Evolutionary conservation across 2,329 filamentous ascomycete species (phyloP).

Genomic region (Fusarium caatingaense): DNA sequence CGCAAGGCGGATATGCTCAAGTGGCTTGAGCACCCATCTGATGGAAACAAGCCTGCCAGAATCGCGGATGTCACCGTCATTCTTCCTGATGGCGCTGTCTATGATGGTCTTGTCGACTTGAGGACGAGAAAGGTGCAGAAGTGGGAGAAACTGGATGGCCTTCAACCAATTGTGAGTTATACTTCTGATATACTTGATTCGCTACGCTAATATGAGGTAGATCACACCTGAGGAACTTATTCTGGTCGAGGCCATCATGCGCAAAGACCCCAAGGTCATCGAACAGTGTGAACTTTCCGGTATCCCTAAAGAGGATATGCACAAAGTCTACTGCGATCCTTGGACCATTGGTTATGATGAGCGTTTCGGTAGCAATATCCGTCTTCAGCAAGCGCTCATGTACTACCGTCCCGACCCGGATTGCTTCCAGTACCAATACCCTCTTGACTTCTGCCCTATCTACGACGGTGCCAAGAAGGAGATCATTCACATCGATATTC

Average conservation of each 20-base stretch:
- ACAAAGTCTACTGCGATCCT: constrained; percentile 95
- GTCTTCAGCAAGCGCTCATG: constrained; percentile 93
- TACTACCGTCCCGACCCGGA: constrained; percentile 90
- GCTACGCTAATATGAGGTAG: constrained; percentile 56
- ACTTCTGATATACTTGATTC: not conserved
- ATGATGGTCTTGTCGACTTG: constrained; percentile 84
- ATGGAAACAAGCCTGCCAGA: constrained; percentile 71
- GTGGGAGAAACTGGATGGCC: constrained; percentile 80
- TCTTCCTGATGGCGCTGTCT: constrained; percentile 80
- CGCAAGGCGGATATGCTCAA: constrained; percentile 85
- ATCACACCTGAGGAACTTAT: constrained; percentile 94
- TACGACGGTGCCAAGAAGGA: constrained; percentile 83
- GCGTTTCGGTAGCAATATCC: constrained; percentile 80
- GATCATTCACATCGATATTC: constrained; percentile 87
- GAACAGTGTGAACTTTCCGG: constrained; percentile 89
- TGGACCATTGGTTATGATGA: constrained; percentile 98
- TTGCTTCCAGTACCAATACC: constrained; percentile 90
- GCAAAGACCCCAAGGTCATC: constrained; percentile 86
- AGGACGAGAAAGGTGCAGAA: constrained; percentile 72
- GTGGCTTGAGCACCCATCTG: constrained; percentile 77
- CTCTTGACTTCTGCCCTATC: constrained; percentile 93
- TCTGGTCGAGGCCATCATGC: constrained; percentile 78
- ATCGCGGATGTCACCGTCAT: constrained; percentile 88
- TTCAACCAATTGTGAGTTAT: constrained; percentile 78
- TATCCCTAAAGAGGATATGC: constrained; percentile 84